Evolutionary conservation across 73 alveolate species (phyloP).

Genomic region (Symbiodinium natans): DNA sequence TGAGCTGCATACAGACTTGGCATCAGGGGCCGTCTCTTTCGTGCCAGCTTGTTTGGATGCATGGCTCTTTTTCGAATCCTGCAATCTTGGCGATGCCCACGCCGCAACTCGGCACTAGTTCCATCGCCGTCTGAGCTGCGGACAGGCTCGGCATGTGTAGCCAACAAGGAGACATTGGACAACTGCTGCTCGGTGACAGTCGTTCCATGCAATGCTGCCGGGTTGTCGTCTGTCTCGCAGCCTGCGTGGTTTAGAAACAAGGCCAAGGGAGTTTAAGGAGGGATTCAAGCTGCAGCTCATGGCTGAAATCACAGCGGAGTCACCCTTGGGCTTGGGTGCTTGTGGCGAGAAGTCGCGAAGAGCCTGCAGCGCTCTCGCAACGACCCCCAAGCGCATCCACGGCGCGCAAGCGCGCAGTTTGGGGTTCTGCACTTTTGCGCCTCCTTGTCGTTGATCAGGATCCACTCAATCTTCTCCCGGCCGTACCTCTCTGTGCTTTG

Average conservation of each 20-base stretch:
- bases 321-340: conserved; percentile 36
- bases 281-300: too few relatives aligned
- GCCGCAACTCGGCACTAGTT: too few relatives aligned
- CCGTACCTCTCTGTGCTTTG: not conserved
- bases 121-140: too few relatives aligned
- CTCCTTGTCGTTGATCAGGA: conserved; percentile 61
- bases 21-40: not conserved
- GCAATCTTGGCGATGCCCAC: too few relatives aligned
- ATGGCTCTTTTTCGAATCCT: not conserved
- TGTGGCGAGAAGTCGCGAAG: conserved; percentile 68
- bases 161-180: not conserved
- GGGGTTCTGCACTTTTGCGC: not conserved
- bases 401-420: not conserved
- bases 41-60: not conserved
- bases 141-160: not conserved
- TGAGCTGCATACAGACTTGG: too few relatives aligned
- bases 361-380: not conserved
- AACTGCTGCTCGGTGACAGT: not conserved
- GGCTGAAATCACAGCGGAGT: too few relatives aligned
- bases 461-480: conserved; percentile 66
- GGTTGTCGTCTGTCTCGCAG: conserved; percentile 62
- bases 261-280: too few relatives aligned
- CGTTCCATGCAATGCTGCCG: not conserved
- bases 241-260: conserved; percentile 14
- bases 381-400: not conserved